Percentiles rank a stretch among this genome's conserved stretches.
These are phyloP conservation scores for Russula emetica DNA, from an alignment of 768 basidiomycete genomes.

Conservation along the genomic window DNA sequence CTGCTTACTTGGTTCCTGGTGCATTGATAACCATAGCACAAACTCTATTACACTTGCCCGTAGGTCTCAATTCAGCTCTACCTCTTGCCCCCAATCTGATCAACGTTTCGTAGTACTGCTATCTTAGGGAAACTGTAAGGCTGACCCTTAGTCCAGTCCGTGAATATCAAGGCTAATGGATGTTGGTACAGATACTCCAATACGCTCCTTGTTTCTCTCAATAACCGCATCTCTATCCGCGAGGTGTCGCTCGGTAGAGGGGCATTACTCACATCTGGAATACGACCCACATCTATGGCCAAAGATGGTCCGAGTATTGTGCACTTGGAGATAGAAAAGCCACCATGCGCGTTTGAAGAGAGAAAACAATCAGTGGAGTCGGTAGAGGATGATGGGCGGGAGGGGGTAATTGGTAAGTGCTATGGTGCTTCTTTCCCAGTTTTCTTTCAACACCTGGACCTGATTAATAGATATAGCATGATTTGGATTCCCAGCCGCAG, in stretches of 20 bases:
- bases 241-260: neutral
- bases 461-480: neutral
- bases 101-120: neutral
- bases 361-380: neutral
- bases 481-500: neutral
- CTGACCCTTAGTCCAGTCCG: neutral
- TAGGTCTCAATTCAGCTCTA: neutral
- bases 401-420: neutral
- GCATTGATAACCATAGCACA: neutral
- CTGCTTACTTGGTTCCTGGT: neutral
- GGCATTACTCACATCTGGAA: neutral
- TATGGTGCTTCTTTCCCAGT: neutral
- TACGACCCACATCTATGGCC: neutral
- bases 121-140: slow-evolving; percentile 17
- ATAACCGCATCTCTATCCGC: slow-evolving; percentile 17
- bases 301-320: no score
- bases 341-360: neutral
- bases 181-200: slow-evolving; percentile 11
- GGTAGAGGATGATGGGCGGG: no score
- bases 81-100: neutral
- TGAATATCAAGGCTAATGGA: neutral
- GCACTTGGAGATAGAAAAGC: neutral
- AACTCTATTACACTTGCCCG: slow-evolving; percentile 16
- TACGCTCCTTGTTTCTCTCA: slow-evolving; percentile 14
- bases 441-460: neutral